These are phyloP conservation scores for Colletotrichum echinochloae DNA, from an alignment of 2,329 filamentous ascomycete species.

Conservation along the genomic window DNA sequence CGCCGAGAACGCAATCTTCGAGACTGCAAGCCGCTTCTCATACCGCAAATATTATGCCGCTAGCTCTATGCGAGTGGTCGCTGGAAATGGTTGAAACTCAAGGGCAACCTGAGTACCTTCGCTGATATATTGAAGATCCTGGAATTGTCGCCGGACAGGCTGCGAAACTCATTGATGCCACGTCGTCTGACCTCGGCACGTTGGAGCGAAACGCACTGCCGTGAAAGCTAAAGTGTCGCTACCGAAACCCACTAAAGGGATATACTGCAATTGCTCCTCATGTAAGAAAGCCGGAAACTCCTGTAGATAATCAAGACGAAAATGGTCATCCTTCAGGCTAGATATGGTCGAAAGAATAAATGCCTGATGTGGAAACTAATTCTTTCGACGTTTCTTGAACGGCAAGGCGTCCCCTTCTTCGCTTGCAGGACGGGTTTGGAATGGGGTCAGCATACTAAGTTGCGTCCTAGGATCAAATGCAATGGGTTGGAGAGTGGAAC, in stretches of 20 bases:
- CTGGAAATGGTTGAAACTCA: background rate
- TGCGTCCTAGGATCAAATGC: background rate
- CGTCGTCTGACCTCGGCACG: background rate
- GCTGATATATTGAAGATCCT: background rate
- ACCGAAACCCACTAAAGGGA: background rate
- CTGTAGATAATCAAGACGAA: background rate
- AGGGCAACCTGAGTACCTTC: background rate
- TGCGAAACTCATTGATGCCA: background rate
- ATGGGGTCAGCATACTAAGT: background rate
- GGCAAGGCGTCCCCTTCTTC: background rate
- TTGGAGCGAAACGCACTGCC: too few relatives aligned
- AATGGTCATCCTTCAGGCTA: background rate
- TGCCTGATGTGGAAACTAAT: background rate
- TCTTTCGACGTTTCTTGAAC: background rate
- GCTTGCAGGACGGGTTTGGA: too few relatives aligned
- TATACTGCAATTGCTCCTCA: background rate
- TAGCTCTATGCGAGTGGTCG: background rate
- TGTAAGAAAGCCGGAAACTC: background rate
- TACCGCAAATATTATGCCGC: background rate
- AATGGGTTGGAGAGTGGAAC: background rate
- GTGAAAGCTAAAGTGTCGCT: background rate
- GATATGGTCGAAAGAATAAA: too few relatives aligned
- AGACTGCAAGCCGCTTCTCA: background rate
- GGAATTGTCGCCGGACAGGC: background rate
- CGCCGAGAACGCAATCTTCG: background rate